A percentile compares a stretch with the other conserved stretches of the same genome.
Evolutionary conservation across 805 yeast genomes (phyloP).

Genomic region (Tetrapisispora pingtungensis): DNA sequence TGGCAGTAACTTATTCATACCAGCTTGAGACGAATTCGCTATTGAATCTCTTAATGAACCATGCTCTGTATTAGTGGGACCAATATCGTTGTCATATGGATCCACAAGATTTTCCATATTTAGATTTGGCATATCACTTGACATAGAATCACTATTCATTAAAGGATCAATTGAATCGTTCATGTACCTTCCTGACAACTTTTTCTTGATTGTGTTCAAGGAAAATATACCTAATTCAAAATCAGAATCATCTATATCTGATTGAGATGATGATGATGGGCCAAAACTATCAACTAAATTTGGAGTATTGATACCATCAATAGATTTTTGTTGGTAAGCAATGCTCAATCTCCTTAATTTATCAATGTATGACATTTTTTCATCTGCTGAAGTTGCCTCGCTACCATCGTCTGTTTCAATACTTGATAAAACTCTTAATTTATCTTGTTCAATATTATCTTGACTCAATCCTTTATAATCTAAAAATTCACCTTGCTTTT

Average conservation of each 20-base stretch:
- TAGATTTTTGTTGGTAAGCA: not conserved
- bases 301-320: not conserved
- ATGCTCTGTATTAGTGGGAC: not conserved
- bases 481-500: slow-evolving; percentile 8
- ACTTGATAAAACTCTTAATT: slow-evolving; percentile 2
- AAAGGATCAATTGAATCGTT: slow-evolving; percentile 28
- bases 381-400: not conserved
- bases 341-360: slow-evolving; percentile 1
- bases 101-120: no score
- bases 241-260: slow-evolving; percentile 8
- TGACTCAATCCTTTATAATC: not conserved
- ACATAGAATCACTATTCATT: not conserved
- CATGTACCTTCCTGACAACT: not conserved
- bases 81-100: not conserved
- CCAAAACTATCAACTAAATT: not conserved
- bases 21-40: not conserved
- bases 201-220: not conserved
- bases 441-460: slow-evolving; percentile 8
- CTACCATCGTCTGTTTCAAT: not conserved
- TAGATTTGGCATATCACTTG: not conserved
- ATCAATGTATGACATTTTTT: not conserved
- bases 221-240: slow-evolving; percentile 3
- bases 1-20: not conserved
- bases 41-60: not conserved
- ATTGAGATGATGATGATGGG: slow-evolving; percentile 1